Evolutionary conservation across 805 yeast genomes (phyloP), one percentile per base, ranked within the genome.

Genomic region (Blastobotrys chiropterorum): DNA sequence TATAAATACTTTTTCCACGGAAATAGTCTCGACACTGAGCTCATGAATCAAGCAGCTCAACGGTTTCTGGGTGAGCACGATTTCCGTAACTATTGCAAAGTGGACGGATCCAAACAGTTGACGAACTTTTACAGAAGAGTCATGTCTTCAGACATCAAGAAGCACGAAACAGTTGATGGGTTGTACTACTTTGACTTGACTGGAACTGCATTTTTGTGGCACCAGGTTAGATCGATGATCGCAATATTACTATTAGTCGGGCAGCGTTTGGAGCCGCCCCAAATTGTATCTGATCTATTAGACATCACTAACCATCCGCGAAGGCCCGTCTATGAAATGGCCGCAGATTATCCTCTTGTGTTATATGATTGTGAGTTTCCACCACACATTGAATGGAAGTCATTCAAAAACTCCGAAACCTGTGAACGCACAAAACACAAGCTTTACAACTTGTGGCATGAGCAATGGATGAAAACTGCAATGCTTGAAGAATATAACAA

Each of bases 191-290:
- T 92, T 65, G 90, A 89, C 64, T 70, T 94, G 49, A 75, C 78
- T 56, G 99, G 99, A 0, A 74, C 86, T 1, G 99, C 98, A 6
- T 94, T 94, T 60, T 69, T 94, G 51, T 94, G 98, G 98, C 98
- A 94, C 66, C 99, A 94, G 68, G 99, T 94, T 16, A 78, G 99
- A 53, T 90, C 96, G 59, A 94, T 94, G 94, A 80, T 90, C 72
- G 96, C 96, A 0, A 73, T 86, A 8, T 66, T 94, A 51, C 80
- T 94, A 50, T 68, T 85, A 20, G 82, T 90, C 5, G 99, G 97
- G 0, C 96, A 90, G 66, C 72, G 73, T 14, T 74, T 79, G 17
- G 99, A 94, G 66, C 52, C 64, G 0, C 84, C 89, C 0, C 61
- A 67, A 0, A 67, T 89, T 0, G 72, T 94, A 1, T 66, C 67